These are phyloP conservation scores for Globisporangium takayamanum DNA, from an alignment of 352 stramenopile species.

Conservation along the genomic window DNA sequence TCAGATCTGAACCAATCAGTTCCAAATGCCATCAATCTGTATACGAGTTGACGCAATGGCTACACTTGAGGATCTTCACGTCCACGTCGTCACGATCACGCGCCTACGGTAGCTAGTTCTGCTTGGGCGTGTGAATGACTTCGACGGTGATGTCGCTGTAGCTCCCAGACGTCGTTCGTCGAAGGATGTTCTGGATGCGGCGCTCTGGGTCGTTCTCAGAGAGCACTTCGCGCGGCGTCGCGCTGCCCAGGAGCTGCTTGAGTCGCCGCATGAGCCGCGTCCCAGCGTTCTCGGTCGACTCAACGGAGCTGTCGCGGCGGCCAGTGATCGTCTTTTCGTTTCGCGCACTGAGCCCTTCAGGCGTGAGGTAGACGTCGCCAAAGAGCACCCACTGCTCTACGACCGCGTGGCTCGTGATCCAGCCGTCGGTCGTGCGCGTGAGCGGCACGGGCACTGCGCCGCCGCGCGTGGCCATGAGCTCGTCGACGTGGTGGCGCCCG, in stretches of 20 bases:
- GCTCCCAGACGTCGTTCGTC: slow-evolving; percentile 65
- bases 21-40: no score
- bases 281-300: slow-evolving; percentile 29
- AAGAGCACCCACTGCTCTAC: slow-evolving; percentile 83
- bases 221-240: slow-evolving; percentile 12
- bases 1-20: no score
- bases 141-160: slow-evolving; percentile 75
- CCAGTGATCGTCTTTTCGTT: slow-evolving; percentile 27
- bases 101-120: no score
- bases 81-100: no score
- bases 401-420: slow-evolving; percentile 77
- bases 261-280: slow-evolving; percentile 32
- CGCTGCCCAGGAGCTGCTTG: slow-evolving; percentile 35
- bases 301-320: slow-evolving; percentile 44
- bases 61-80: no score
- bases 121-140: slow-evolving; percentile 62
- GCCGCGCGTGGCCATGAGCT: slow-evolving; percentile 76
- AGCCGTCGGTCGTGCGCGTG: slow-evolving; percentile 64
- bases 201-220: slow-evolving; percentile 59
- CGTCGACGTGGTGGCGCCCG: slow-evolving; percentile 65
- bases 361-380: slow-evolving; percentile 66
- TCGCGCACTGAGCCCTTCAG: slow-evolving; percentile 45
- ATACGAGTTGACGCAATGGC: no score
- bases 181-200: slow-evolving; percentile 60
- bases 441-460: slow-evolving; percentile 73